Evolutionary conservation across 177 flowering plant genomes (phyloP).

Genomic region (Telopea speciosissima): DNA sequence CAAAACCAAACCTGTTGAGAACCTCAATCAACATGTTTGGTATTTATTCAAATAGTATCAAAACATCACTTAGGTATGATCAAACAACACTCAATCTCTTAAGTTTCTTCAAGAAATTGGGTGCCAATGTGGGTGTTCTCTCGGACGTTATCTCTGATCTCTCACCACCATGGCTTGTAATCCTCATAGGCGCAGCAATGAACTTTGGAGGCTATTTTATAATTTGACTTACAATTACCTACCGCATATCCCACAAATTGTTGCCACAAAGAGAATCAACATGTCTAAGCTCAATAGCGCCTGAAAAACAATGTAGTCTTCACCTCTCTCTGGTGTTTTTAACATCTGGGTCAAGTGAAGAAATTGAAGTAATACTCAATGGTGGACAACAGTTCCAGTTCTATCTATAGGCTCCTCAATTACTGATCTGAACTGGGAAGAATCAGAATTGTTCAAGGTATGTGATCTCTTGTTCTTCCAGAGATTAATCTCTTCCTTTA

Average conservation of each 20-base stretch:
- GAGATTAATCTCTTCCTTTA: conserved; percentile 26
- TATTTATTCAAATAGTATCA: conserved; percentile 22
- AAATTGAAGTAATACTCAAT: neutral
- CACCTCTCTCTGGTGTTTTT: conserved; percentile 42
- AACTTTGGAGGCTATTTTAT: conserved; percentile 20
- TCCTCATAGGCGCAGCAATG: conserved; percentile 34
- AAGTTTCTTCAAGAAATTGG: conserved; percentile 52
- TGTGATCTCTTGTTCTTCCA: conserved; percentile 14
- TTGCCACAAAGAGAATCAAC: conserved; percentile 42
- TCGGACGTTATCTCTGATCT: conserved; percentile 13
- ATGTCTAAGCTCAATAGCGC: conserved; percentile 55
- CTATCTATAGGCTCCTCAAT: too few species aligned
- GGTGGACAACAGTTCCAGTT: too few species aligned
- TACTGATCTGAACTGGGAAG: too few species aligned
- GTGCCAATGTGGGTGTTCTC: conserved; percentile 48
- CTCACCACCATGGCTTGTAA: conserved; percentile 53
- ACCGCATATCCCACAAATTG: neutral
- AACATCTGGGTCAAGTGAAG: neutral
- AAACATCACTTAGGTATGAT: neutral
- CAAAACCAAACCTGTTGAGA: too few species aligned
- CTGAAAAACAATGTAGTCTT: conserved; percentile 55
- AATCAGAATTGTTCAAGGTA: neutral
- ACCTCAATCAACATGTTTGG: conserved; percentile 55
- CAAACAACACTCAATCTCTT: conserved; percentile 49
- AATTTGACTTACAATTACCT: conserved; percentile 9